Conservation (phyloP, 2,329 filamentous ascomycete species). For the Escovopsis sp. region DNA sequence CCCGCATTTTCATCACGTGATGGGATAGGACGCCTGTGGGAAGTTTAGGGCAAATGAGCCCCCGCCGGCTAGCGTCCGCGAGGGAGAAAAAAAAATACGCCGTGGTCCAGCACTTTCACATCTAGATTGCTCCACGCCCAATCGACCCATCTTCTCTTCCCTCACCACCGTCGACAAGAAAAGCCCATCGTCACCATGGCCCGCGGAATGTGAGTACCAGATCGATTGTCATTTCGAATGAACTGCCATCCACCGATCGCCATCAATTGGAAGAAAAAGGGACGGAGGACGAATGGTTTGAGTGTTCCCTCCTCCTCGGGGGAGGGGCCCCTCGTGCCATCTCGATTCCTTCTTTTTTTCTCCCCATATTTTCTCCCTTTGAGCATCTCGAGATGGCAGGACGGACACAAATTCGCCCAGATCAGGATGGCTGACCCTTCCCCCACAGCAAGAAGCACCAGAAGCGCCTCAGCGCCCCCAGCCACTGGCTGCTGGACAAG, state of each 20-base stretch:
- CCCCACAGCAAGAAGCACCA: conserved; percentile 86
- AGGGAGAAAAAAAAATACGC: conserved; percentile 15
- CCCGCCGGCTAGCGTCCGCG: conserved; percentile 13
- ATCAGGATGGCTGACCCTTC: conserved; percentile 18
- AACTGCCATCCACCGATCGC: neutral
- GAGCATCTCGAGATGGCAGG: too few relatives aligned
- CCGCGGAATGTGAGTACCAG: conserved; percentile 43
- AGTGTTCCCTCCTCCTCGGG: neutral
- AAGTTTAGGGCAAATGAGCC: conserved; percentile 22
- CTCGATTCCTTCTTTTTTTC: too few relatives aligned
- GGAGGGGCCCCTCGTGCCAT: too few relatives aligned
- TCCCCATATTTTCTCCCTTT: too few relatives aligned
- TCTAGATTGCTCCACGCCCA: conserved; percentile 9
- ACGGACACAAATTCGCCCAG: neutral
- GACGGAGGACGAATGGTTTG: neutral
- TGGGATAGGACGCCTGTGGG: neutral
- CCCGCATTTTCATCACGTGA: conserved; percentile 1
- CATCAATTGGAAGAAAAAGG: neutral
- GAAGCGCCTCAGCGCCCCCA: conserved; percentile 98
- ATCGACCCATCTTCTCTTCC: conserved; percentile 15
- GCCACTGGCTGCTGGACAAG: conserved; percentile 99
- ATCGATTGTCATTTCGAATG: neutral
- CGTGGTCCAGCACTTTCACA: conserved; percentile 14
- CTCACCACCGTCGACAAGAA: conserved; percentile 23
- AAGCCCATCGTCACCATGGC: conserved; percentile 41